These are phyloP conservation scores for Daedaleopsis sinensis DNA, from an alignment of 768 basidiomycete species.

Conservation along the genomic window DNA sequence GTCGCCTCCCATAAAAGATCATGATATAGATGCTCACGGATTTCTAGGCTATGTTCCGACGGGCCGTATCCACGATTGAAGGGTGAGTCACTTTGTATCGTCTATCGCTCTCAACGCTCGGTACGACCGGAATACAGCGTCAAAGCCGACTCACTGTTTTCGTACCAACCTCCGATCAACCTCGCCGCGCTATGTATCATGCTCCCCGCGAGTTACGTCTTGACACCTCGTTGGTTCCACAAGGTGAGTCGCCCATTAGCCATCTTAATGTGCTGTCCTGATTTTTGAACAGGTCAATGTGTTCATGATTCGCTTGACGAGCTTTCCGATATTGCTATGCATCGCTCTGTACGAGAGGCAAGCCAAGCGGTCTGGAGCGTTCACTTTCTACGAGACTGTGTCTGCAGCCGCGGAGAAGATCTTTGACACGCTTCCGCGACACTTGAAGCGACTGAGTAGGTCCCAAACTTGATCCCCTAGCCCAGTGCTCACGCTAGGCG, in stretches of 20 bases:
- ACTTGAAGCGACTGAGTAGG: constrained; percentile 74
- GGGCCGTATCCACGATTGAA: constrained; percentile 93
- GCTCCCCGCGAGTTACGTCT: constrained; percentile 81
- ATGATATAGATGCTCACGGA: background rate
- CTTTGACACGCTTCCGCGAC: constrained; percentile 76
- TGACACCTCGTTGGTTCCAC: constrained; percentile 97
- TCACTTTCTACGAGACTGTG: constrained; percentile 75
- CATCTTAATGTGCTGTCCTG: constrained; percentile 21
- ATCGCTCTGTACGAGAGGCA: constrained; percentile 90
- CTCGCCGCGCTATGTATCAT: constrained; percentile 84
- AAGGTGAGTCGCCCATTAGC: constrained; percentile 58
- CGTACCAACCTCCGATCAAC: constrained; percentile 94
- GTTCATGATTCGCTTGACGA: constrained; percentile 82
- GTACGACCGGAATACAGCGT: constrained; percentile 46
- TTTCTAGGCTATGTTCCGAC: constrained; percentile 89
- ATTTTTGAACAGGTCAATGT: constrained; percentile 69
- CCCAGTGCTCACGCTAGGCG: background rate
- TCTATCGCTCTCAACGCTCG: background rate
- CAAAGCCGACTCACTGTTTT: constrained; percentile 90
- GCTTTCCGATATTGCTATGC: constrained; percentile 78
- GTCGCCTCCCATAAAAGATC: background rate
- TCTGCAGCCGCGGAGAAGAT: constrained; percentile 66
- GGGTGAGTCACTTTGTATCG: constrained; percentile 51
- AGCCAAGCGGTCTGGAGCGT: constrained; percentile 65
- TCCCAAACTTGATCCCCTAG: constrained; percentile 6